Evolutionary conservation across 805 yeast species (phyloP), one percentile per base, ranked within the genome.

Genomic region (Saccharomycopsis sp.): DNA sequence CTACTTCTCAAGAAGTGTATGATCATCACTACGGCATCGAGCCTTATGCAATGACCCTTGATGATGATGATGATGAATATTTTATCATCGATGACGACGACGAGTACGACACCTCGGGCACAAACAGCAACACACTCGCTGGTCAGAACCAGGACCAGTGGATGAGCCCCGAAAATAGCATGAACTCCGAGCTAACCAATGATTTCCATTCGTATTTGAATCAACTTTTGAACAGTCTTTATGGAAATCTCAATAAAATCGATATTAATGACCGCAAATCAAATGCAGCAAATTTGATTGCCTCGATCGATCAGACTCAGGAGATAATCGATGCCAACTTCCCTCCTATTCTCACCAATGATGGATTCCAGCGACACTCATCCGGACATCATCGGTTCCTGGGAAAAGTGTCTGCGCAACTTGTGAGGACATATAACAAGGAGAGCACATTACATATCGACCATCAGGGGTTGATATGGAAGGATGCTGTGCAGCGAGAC

Each of bases 391-490:
- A 23, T n/a, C 17, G 42, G 52, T 44, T 47, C 15, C 12, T 14
- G 12, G 23, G 20, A 17, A 5, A 47, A 47, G 50, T 47, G 17
- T 20, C 25, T 5, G 7, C 54, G 3, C 19, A 54, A 15, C 56
- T 17, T n/a, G 15, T 17, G 23, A 20, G 23, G 50, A 20, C 24
- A 50, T 50, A 19, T 22, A 20, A 50, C 17, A 3, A 50, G 17
- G 53, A 24, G 29, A 50, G 17, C 23, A 15, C 17, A n/a, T 50
- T 22, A 12, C 14, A 50, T 8, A 35, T 67, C 61, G 75, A 70
- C 58, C 41, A 65, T 3, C 74, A 71, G 51, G 74, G 73, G 0
- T 50, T 71, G 1, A 52, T 61, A 0, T 71, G 74, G 74, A 65
- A 67, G 3, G 56, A 55, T 41, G 50, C 56, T 29, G 56, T 34